Conservation (phyloP, 2,329 filamentous ascomycete genomes). For the Daldinia eschscholtzii region DNA sequence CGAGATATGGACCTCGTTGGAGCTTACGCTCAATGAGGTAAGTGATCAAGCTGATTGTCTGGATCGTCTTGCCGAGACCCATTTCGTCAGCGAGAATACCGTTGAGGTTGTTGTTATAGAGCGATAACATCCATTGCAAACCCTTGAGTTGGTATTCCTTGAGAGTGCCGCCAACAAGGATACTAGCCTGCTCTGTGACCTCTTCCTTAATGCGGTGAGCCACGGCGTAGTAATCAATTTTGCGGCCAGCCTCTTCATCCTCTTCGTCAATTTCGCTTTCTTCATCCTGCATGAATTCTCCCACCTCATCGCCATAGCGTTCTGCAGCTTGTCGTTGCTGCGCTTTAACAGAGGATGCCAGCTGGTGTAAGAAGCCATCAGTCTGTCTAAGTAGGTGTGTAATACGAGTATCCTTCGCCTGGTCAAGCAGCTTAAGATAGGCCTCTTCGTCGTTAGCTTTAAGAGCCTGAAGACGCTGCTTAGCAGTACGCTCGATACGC, state of each 20-base stretch:
- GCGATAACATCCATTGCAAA: slow-evolving; percentile 98
- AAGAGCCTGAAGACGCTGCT: slow-evolving; percentile 98
- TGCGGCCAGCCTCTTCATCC: slow-evolving; percentile 76
- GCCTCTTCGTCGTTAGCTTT: slow-evolving; percentile 99
- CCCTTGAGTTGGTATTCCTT: slow-evolving; percentile 99
- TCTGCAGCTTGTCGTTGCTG: slow-evolving; percentile 89
- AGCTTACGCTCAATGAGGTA: slow-evolving; percentile 97
- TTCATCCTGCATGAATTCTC: slow-evolving; percentile 67
- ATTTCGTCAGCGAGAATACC: slow-evolving; percentile 99
- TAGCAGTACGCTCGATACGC: slow-evolving; percentile 95
- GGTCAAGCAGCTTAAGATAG: slow-evolving; percentile 96
- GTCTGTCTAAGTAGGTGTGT: slow-evolving; percentile 97
- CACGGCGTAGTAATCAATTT: slow-evolving; percentile 99
- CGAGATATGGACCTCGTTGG: slow-evolving; percentile 91
- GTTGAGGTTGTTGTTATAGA: slow-evolving; percentile 99
- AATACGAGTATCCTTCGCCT: slow-evolving; percentile 99
- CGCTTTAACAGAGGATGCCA: slow-evolving; percentile 92
- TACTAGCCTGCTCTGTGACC: slow-evolving; percentile 82
- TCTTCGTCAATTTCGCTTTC: slow-evolving; percentile 76
- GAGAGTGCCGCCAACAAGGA: slow-evolving; percentile 89
- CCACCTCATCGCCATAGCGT: slow-evolving; percentile 76
- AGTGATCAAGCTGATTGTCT: slow-evolving; percentile 97
- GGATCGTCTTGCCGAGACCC: slow-evolving; percentile 99
- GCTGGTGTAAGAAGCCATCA: slow-evolving; percentile 95
- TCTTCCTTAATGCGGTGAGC: slow-evolving; percentile 97